phyloP scores from a whole-genome alignment of 345 rosid species.

The Triadica sebifera region DNA sequence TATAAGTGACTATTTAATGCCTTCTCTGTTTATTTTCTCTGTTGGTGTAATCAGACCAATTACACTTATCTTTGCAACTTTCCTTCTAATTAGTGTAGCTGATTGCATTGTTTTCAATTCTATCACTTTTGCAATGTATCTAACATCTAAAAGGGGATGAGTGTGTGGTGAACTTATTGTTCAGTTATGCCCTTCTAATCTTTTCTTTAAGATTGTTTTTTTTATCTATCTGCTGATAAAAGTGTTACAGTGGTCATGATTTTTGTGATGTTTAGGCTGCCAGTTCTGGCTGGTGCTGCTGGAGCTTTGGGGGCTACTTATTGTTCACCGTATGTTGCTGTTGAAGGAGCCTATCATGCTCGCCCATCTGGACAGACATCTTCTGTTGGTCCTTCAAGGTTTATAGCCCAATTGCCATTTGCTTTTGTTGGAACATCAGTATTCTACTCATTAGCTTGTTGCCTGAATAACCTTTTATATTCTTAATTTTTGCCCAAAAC shows the following conservation, averaged over 20 bases:
- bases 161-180: background rate
- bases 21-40: background rate
- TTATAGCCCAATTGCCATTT: background rate
- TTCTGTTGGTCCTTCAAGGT: slow-evolving; percentile 61
- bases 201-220: background rate
- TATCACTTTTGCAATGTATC: background rate
- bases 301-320: slow-evolving; percentile 77
- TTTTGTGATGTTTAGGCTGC: slow-evolving; percentile 59
- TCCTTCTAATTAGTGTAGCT: background rate
- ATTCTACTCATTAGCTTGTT: no score
- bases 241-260: slow-evolving; percentile 11
- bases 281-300: slow-evolving; percentile 74
- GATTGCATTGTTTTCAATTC: background rate
- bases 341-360: slow-evolving; percentile 70
- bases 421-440: no score
- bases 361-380: slow-evolving; percentile 55
- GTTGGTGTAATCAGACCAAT: background rate
- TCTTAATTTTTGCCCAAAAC: background rate
- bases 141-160: slow-evolving; percentile 1
- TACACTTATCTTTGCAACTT: background rate
- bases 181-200: background rate
- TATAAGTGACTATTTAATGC: background rate
- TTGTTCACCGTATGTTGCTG: slow-evolving; percentile 69
- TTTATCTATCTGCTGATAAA: no score
- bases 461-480: background rate